These are phyloP conservation scores for Eremochloa ophiuroides DNA, from an alignment of 176 grass and related monocot genomes.

Conservation along the genomic window DNA sequence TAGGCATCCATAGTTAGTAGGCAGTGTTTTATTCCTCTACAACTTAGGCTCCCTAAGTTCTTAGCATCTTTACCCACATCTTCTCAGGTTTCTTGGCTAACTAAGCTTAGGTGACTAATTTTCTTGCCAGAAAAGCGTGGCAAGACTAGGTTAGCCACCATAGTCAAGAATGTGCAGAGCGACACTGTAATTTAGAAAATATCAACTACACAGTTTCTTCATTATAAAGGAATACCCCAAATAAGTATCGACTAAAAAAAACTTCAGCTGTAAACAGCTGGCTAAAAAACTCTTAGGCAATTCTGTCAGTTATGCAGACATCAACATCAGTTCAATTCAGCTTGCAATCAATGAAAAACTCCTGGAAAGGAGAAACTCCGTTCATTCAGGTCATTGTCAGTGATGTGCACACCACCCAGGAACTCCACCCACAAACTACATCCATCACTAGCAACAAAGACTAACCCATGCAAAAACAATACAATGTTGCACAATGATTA, in stretches of 20 bases:
- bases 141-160: not conserved
- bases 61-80: not conserved
- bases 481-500: not conserved
- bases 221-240: not conserved
- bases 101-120: not conserved
- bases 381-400: not conserved
- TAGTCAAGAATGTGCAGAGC: not conserved
- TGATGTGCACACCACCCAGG: not conserved
- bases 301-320: not conserved
- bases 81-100: not conserved
- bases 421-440: not conserved
- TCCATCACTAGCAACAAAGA: conserved; percentile 9
- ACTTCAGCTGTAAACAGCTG: not conserved
- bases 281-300: not conserved
- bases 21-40: not conserved
- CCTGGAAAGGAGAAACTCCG: not conserved
- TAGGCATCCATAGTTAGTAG: not conserved
- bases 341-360: not conserved
- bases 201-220: conserved; percentile 7
- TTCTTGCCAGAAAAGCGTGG: not conserved
- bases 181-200: not conserved
- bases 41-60: too few relatives aligned
- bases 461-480: not conserved
- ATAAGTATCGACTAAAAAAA: not conserved
- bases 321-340: not conserved